These are phyloP conservation scores for Astragalus membranaceus DNA, from an alignment of 306 rosid species.

Conservation along the genomic window DNA sequence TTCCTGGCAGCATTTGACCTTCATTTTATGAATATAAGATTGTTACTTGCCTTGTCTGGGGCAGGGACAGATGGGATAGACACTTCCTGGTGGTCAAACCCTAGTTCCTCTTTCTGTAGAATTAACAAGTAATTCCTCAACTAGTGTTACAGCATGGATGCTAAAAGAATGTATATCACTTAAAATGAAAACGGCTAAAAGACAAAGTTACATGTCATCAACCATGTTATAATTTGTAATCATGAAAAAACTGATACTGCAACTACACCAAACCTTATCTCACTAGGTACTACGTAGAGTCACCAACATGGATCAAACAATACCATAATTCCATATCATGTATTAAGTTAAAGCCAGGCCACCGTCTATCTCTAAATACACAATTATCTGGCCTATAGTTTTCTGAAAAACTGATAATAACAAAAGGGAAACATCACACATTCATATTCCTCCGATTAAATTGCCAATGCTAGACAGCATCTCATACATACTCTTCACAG, in stretches of 20 bases:
- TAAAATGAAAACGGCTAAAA: background rate
- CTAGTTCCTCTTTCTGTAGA: slow-evolving; percentile 72
- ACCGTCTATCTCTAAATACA: background rate
- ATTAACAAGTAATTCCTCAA: slow-evolving; percentile 10
- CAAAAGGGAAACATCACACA: background rate
- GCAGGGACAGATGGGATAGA: slow-evolving; percentile 69
- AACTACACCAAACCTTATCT: background rate
- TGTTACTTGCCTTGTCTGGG: slow-evolving; percentile 59
- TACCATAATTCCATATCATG: no score
- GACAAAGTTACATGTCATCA: background rate
- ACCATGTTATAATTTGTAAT: background rate
- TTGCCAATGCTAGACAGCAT: background rate
- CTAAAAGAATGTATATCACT: background rate
- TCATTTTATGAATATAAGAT: slow-evolving; percentile 3
- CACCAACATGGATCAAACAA: background rate
- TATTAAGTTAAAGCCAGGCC: no score
- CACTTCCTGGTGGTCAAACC: slow-evolving; percentile 73
- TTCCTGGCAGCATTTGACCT: background rate
- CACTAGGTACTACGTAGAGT: background rate
- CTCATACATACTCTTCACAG: background rate
- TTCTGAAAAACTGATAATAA: background rate
- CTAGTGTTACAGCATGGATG: background rate
- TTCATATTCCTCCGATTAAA: background rate
- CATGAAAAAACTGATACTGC: background rate
- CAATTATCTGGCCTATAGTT: background rate